phyloP scores from a whole-genome alignment of 768 basidiomycete genomes.

The Mycena belliarum region DNA sequence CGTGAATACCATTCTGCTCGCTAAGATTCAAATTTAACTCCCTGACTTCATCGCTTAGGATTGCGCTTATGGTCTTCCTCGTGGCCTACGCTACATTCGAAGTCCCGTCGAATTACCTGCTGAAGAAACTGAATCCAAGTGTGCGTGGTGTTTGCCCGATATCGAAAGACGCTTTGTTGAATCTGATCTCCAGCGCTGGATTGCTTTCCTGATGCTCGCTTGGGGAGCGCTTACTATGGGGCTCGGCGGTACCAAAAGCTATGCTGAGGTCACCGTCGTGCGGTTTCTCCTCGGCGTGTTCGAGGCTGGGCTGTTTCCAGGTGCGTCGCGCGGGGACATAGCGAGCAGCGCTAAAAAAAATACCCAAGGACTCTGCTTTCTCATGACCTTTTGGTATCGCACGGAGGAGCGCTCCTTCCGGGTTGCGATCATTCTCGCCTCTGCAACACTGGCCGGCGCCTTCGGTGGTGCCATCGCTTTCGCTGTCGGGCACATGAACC shows the following conservation, averaged over 20 bases:
- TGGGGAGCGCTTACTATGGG: constrained; percentile 42
- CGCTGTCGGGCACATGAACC: constrained; percentile 32
- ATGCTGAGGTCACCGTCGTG: constrained; percentile 39
- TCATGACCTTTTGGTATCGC: constrained; percentile 47
- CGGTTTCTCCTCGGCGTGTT: constrained; percentile 45
- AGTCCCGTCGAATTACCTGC: constrained; percentile 40
- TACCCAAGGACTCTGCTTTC: too few species aligned
- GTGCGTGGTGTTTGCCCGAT: background rate
- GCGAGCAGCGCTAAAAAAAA: too few species aligned
- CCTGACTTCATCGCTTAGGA: constrained; percentile 2
- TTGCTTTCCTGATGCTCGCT: constrained; percentile 39
- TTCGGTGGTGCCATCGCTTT: constrained; percentile 37
- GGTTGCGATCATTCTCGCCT: constrained; percentile 31
- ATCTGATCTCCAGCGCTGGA: constrained; percentile 30
- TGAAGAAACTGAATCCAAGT: constrained; percentile 37
- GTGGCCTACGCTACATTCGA: constrained; percentile 43
- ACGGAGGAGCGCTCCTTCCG: constrained; percentile 21
- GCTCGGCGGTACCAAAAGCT: constrained; percentile 37
- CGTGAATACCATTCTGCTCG: constrained; percentile 15
- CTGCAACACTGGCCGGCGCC: constrained; percentile 37
- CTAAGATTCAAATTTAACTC: background rate
- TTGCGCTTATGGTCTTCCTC: constrained; percentile 40
- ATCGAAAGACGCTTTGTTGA: background rate
- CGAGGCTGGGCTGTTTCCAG: too few species aligned
- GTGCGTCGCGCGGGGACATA: too few species aligned